phyloP scores from a whole-genome alignment of 345 rosid genomes.

The Raphanus sativus region DNA sequence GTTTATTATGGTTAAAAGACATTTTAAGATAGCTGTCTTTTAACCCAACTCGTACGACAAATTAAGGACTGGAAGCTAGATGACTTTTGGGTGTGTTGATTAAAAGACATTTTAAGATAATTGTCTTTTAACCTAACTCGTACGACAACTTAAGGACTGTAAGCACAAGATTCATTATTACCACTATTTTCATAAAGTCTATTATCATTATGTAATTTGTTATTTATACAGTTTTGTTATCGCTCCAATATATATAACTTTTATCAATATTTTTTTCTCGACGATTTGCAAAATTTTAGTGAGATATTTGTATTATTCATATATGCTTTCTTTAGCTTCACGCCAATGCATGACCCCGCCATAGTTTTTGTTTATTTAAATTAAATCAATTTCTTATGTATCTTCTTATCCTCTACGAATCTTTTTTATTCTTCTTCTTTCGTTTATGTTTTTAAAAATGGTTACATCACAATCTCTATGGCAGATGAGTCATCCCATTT shows the following conservation, averaged over 20 bases:
- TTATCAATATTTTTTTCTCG: neutral
- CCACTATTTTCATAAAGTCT: neutral
- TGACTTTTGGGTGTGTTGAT: slow-evolving; percentile 26
- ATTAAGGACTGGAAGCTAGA: neutral
- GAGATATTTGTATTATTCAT: neutral
- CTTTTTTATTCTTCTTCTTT: neutral
- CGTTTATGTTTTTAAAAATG: neutral
- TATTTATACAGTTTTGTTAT: neutral
- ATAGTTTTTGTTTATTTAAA: neutral
- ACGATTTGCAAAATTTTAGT: neutral
- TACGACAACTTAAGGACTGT: neutral
- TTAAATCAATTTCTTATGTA: neutral
- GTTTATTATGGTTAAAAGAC: slow-evolving; percentile 13
- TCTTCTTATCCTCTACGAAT: slow-evolving; percentile 31
- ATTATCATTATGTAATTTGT: neutral
- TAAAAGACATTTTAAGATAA: neutral
- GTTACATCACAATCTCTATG: neutral
- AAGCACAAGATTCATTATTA: neutral
- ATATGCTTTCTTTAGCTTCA: slow-evolving; percentile 24
- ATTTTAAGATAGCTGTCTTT: neutral
- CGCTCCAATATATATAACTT: neutral
- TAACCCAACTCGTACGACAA: neutral
- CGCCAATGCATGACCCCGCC: slow-evolving; percentile 15
- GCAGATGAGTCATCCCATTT: slow-evolving; percentile 25
- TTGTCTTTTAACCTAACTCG: slow-evolving; percentile 5